Evolutionary conservation across 768 basidiomycete species (phyloP).

Genomic region (Xanthoconium stramineum): DNA sequence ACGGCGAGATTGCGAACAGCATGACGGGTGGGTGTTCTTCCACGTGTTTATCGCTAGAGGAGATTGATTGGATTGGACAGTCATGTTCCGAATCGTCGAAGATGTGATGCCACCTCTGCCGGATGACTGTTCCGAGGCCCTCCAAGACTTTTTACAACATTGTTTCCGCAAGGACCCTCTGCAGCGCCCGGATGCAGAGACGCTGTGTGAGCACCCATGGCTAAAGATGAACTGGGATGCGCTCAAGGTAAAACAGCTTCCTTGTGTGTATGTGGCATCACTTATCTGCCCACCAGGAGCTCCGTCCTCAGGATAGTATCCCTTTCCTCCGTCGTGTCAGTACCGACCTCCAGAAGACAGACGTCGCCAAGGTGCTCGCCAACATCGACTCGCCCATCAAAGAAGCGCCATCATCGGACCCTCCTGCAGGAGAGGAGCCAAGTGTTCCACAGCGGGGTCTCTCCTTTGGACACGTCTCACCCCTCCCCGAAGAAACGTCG

Average conservation of each 20-base stretch:
- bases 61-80: constrained; percentile 37
- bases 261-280: neutral
- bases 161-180: constrained; percentile 91
- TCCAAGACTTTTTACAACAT: constrained; percentile 75
- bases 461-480: constrained; percentile 35
- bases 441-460: constrained; percentile 37
- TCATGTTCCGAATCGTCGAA: constrained; percentile 98
- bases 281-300: constrained; percentile 44
- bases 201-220: constrained; percentile 91
- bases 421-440: constrained; percentile 40
- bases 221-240: constrained; percentile 74
- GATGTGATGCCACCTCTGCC: constrained; percentile 88
- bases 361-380: constrained; percentile 53
- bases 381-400: constrained; percentile 31
- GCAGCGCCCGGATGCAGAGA: constrained; percentile 78
- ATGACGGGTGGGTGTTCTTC: constrained; percentile 70
- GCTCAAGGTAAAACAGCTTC: constrained; percentile 56
- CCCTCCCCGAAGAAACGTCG: constrained; percentile 30
- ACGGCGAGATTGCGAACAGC: constrained; percentile 82
- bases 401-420: constrained; percentile 44
- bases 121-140: constrained; percentile 67
- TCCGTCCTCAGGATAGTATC: constrained; percentile 91
- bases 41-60: neutral
- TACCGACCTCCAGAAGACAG: constrained; percentile 75
- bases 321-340: constrained; percentile 93